These are phyloP conservation scores for Domatiomyces globalis DNA, from an alignment of 2,329 filamentous ascomycete species.

Conservation along the genomic window DNA sequence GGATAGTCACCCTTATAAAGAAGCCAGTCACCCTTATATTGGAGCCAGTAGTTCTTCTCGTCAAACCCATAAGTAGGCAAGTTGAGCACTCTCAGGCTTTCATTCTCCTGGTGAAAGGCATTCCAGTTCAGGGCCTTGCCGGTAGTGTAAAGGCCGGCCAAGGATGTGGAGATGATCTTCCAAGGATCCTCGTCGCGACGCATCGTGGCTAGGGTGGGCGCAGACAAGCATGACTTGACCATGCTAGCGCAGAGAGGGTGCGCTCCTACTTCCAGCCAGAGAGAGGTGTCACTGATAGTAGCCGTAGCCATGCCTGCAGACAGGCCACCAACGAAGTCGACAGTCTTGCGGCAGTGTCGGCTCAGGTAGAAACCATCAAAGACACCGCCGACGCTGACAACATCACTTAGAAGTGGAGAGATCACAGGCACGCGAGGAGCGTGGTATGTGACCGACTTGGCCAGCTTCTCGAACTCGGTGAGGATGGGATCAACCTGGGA, in stretches of 20 bases:
- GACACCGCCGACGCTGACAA: constrained; percentile 26
- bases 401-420: constrained; percentile 32
- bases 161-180: constrained; percentile 27
- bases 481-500: constrained; percentile 34
- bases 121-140: constrained; percentile 30
- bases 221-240: constrained; percentile 26
- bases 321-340: constrained; percentile 33
- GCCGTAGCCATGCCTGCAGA: constrained; percentile 24
- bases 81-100: constrained; percentile 43
- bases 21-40: constrained; percentile 58
- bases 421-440: constrained; percentile 30
- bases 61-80: constrained; percentile 56
- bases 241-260: constrained; percentile 35
- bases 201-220: constrained; percentile 26
- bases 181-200: constrained; percentile 30
- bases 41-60: constrained; percentile 58
- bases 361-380: constrained; percentile 29
- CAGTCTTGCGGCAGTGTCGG: constrained; percentile 30
- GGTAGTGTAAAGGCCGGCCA: constrained; percentile 25
- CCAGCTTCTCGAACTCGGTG: constrained; percentile 25
- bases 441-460: constrained; percentile 27
- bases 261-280: constrained; percentile 35
- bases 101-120: constrained; percentile 33
- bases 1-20: constrained; percentile 50
- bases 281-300: constrained; percentile 23